Evolutionary conservation across 2,329 filamentous ascomycete species (phyloP).

Genomic region (Penicillium hordei): DNA sequence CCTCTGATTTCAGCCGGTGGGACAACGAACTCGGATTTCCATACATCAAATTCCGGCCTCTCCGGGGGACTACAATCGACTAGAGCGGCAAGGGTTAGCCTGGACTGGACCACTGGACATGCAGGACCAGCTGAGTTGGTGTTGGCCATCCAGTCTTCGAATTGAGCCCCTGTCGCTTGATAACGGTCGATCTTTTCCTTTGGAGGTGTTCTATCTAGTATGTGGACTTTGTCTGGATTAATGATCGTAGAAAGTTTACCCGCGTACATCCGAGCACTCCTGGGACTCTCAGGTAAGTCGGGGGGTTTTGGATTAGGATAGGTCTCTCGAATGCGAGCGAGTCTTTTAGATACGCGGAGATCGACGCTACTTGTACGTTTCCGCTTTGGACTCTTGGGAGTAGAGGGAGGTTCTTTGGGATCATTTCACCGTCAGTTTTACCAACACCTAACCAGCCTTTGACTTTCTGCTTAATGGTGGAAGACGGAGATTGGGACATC

Average conservation of each 20-base stretch:
- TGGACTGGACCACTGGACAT: not conserved
- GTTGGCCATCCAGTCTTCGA: not conserved
- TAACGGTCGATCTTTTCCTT: fast-evolving
- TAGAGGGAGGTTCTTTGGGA: too few species aligned
- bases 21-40: fast-evolving
- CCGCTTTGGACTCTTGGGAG: too few species aligned
- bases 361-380: not conserved
- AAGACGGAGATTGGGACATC: not conserved
- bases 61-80: fast-evolving
- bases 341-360: too few species aligned
- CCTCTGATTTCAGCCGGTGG: not conserved
- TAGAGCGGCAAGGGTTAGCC: not conserved
- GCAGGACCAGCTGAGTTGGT: not conserved
- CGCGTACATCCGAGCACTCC: fast-evolving
- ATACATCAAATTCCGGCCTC: not conserved
- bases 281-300: not conserved
- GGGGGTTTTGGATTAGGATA: not conserved
- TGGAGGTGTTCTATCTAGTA: not conserved
- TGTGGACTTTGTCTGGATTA: not conserved
- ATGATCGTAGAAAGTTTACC: fast-evolving
- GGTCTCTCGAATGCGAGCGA: fast-evolving
- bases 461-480: not conserved
- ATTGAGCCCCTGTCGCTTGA: not conserved
- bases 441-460: not conserved
- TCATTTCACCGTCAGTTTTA: not conserved